Base-by-base conservation (phyloP, 2,329 filamentous ascomycete genomes). In the Blumeria hordei region DNA sequence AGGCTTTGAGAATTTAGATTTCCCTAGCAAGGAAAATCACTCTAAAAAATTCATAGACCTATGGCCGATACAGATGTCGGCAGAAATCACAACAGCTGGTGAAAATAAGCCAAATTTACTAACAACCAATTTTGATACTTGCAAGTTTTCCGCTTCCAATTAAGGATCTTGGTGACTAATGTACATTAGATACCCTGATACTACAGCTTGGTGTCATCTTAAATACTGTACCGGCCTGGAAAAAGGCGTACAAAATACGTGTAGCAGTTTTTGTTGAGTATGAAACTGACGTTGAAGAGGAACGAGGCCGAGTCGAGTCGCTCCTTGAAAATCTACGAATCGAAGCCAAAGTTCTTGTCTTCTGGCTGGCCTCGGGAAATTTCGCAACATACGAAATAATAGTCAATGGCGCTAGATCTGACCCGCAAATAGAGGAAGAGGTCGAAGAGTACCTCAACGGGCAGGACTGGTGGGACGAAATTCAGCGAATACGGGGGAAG, bases 1-100 rank as follows among this genome's bases (percentile, higher is more conserved):
- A 63, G 86, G 85, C 0, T 94, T 93, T 59, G 78, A 86, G 54
- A 69, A 77, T 1, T 70, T 94, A 1, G 83, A 92, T 62, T 76
- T 86, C 0, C 87, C 87, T 0, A 72, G 76, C 18, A 66, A 72
- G 0, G 71, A 78, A 41, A 63, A 65, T 16, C 56, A 62, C 6
- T 77, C 81, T 54, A 90, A 90, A 64, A 85, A 80, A 62, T 90
- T 82, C 62, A 85, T 94, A 58, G 87, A 94, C 63, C 69, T 94
- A 4, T 94, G 87, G 87, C 87, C 87, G 0, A 92, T 94, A 54
- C 88, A 94, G 60, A 94, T 94, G 85, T 90, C 86, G 6, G 86
- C 86, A 0, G 85, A 90, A 62, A 76, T 92, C 36, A 76, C 78
- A 0, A 72, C 81, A 0, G 79, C 82, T 59, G 74, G 74, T 0